A percentile compares a stretch with the other conserved stretches of the same genome.
Conservation (phyloP, 2,329 filamentous ascomycete genomes). For the Lecanicillium sp. region DNA sequence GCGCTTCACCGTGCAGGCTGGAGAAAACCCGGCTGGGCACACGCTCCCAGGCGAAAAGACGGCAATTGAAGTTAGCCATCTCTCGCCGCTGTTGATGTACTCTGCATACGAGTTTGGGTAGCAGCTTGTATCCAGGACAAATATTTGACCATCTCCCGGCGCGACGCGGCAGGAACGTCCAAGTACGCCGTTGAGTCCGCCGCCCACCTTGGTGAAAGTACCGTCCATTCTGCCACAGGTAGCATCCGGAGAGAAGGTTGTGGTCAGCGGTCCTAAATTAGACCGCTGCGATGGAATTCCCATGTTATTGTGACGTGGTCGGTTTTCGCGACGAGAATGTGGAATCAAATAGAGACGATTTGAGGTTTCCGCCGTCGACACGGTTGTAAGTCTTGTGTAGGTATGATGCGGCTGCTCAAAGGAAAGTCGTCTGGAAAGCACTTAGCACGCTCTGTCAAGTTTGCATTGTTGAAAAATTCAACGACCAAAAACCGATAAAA, state of each 20-base stretch:
- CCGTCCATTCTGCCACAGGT: background rate
- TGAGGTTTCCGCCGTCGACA: too few relatives aligned
- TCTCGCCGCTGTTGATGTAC: background rate
- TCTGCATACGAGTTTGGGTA: background rate
- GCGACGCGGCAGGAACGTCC: background rate
- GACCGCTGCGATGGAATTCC: background rate
- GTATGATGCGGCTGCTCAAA: too few relatives aligned
- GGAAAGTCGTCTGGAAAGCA: too few relatives aligned
- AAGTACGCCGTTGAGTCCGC: background rate
- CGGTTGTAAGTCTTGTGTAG: too few relatives aligned
- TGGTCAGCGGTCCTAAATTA: background rate
- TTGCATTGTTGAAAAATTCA: too few relatives aligned
- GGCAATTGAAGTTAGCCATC: background rate
- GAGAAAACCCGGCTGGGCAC: background rate
- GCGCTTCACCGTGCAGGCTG: background rate
- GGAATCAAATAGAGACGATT: too few relatives aligned
- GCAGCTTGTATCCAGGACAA: background rate
- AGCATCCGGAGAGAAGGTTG: background rate
- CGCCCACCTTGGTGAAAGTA: background rate
- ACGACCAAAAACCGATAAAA: too few relatives aligned
- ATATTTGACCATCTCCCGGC: background rate
- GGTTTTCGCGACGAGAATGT: too few relatives aligned
- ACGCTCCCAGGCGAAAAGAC: background rate
- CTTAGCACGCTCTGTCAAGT: too few relatives aligned
- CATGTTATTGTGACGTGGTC: too few relatives aligned